phyloP scores from a whole-genome alignment of 1,139 yeast genomes.

The Yamadazyma membranifaciens region DNA sequence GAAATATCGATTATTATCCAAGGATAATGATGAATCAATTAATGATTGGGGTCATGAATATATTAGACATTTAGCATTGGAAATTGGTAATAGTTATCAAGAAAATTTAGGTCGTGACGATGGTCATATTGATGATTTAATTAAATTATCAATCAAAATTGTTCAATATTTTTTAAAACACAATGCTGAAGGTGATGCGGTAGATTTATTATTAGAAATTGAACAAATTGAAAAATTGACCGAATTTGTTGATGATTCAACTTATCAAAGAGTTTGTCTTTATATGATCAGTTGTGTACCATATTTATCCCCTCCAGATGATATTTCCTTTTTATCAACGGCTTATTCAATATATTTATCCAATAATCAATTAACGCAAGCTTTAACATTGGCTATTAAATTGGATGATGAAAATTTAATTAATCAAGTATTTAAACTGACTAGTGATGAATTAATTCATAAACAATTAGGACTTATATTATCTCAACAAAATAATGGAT shows the following conservation, averaged over 20 bases:
- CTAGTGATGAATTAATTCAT: slow-evolving; percentile 70
- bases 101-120: slow-evolving; percentile 62
- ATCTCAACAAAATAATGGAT: slow-evolving; percentile 83
- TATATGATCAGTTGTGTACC: slow-evolving; percentile 97
- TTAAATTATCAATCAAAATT: slow-evolving; percentile 69
- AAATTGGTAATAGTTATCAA: slow-evolving; percentile 85
- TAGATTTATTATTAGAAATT: slow-evolving; percentile 84
- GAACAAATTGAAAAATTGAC: slow-evolving; percentile 84
- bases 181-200: slow-evolving; percentile 98
- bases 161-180: slow-evolving; percentile 90
- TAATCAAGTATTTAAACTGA: slow-evolving; percentile 72
- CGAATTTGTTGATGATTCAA: slow-evolving; percentile 79
- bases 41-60: slow-evolving; percentile 98
- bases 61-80: slow-evolving; percentile 91
- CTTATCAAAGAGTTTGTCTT: slow-evolving; percentile 85
- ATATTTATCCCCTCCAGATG: slow-evolving; percentile 93
- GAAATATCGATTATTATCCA: slow-evolving; percentile 71
- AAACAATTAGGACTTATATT: slow-evolving; percentile 90
- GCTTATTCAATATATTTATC: slow-evolving; percentile 86
- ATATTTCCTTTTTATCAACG: slow-evolving; percentile 78
- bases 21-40: slow-evolving; percentile 43
- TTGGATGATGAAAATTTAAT: slow-evolving; percentile 81
- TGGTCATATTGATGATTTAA: slow-evolving; percentile 42
- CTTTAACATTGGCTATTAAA: slow-evolving; percentile 83
- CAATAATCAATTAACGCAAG: slow-evolving; percentile 83